Evolutionary conservation across 2,329 filamentous ascomycete species (phyloP), one percentile per base, ranked within the genome.

Genomic region (Alternaria novae-zelandiae): DNA sequence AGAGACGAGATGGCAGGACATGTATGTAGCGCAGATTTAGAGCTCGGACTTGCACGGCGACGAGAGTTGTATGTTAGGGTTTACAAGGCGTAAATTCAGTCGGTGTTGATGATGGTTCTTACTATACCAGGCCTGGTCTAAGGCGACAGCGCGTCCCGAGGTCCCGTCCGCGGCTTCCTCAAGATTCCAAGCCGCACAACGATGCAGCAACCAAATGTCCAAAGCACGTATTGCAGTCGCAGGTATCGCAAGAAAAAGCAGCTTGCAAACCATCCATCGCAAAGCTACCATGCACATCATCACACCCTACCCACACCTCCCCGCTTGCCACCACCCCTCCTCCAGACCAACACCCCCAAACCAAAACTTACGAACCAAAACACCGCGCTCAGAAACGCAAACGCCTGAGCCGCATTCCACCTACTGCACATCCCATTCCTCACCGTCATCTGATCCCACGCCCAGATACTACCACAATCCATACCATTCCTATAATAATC

Each of bases 321-420:
- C 6, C 9, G 12, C 12, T 44, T 15, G 9, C 23, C n/a, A 15
- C 30, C 17, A 32, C 26, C 17, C 17, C 44, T 50, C 51, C 17
- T 61, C 44, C 53, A 50, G 1, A 32, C 57, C 47, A 63, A 15
- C n/a, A 73, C 21, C 6, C 65, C 68, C 57, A 66, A 56, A 2
- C 64, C 30, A 54, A 66, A 70, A 53, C 89, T 90, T 15, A 82
- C 86, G 47, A 92, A 85, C 90, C 90, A 94, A 74, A 89, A 84
- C 69, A 91, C 84, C 47, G 90, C 91, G 2, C 88, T 89, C 60
- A 93, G 79, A 79, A 94, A 93, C 59, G 84, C 81, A 73, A 94
- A 93, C 10, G 90, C 90, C 71, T 91, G 86, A 63, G 87, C 84
- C 25, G 91, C 87, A 81, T 91, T 93, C 86, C 88, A 91, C 69